Evolutionary conservation across 371 early-diverging fungal species (phyloP).

Genomic region (Vairimorpha ceranae): DNA sequence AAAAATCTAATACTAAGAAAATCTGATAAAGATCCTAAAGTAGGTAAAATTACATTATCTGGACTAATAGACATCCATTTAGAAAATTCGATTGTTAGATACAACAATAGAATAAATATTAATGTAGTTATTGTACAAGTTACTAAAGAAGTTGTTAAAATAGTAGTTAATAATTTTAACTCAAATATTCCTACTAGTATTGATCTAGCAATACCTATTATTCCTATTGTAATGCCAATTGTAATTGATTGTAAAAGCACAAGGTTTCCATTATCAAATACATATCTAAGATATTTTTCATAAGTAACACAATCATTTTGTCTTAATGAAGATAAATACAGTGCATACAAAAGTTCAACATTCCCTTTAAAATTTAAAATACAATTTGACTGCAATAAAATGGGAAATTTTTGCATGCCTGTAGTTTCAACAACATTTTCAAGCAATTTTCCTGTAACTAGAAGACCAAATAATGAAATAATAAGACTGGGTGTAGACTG

Average conservation of each 20-base stretch:
- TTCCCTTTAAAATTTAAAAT: slow-evolving; percentile 63
- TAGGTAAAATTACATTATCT: slow-evolving; percentile 61
- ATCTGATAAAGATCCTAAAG: slow-evolving; percentile 57
- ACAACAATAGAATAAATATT: slow-evolving; percentile 51
- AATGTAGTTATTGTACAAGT: slow-evolving; percentile 51
- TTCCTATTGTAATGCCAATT: slow-evolving; percentile 56
- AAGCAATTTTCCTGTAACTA: slow-evolving; percentile 47
- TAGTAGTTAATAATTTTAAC: not conserved
- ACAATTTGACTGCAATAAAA: slow-evolving; percentile 60
- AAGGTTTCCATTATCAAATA: slow-evolving; percentile 55
- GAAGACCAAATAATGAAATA: slow-evolving; percentile 58
- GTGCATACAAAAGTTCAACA: slow-evolving; percentile 60
- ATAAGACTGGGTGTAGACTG: slow-evolving; percentile 55
- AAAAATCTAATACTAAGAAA: slow-evolving; percentile 41
- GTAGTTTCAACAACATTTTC: slow-evolving; percentile 17
- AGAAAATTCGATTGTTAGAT: slow-evolving; percentile 44
- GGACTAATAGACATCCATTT: slow-evolving; percentile 43
- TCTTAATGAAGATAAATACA: slow-evolving; percentile 48
- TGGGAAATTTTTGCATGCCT: slow-evolving; percentile 39
- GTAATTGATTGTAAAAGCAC: slow-evolving; percentile 53
- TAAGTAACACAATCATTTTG: not conserved
- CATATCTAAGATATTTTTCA: slow-evolving; percentile 45
- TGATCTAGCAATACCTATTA: slow-evolving; percentile 36
- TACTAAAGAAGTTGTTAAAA: slow-evolving; percentile 43
- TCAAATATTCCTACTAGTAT: slow-evolving; percentile 24